Evolutionary conservation across 2,329 filamentous ascomycete species (phyloP).

Genomic region (Fusarium poae): DNA sequence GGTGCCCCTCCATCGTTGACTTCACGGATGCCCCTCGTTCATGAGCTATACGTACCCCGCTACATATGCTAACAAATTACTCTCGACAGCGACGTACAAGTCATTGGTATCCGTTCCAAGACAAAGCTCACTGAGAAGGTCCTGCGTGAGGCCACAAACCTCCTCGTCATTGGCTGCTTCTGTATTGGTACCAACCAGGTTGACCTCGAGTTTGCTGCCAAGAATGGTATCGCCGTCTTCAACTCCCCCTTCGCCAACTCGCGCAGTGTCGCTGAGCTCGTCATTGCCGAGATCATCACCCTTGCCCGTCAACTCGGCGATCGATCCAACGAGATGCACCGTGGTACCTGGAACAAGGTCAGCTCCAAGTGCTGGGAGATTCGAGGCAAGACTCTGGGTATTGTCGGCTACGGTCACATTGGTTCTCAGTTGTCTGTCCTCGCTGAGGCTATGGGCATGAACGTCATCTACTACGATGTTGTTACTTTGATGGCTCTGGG

Average conservation of each 20-base stretch:
- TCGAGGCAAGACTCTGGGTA: conserved; percentile 94
- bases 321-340: conserved; percentile 93
- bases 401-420: conserved; percentile 97
- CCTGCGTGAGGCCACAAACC: conserved; percentile 88
- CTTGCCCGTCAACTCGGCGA: conserved; percentile 94
- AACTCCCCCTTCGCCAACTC: conserved; percentile 99
- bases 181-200: conserved; percentile 99
- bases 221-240: conserved; percentile 94
- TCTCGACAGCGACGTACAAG: conserved; percentile 82
- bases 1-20: conserved; percentile 34
- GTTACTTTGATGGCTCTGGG: conserved; percentile 95
- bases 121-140: conserved; percentile 92
- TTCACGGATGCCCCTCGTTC: conserved; percentile 27
- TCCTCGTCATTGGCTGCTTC: conserved; percentile 97
- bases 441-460: conserved; percentile 98
- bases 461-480: conserved; percentile 96
- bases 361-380: conserved; percentile 98
- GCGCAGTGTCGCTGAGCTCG: conserved; percentile 93
- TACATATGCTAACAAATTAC: conserved; percentile 35
- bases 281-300: conserved; percentile 92
- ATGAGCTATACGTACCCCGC: conserved; percentile 16
- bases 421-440: conserved; percentile 95
- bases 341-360: conserved; percentile 97
- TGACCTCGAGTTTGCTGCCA: conserved; percentile 84
- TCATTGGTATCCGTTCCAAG: conserved; percentile 98